These are phyloP conservation scores for Dichomitus squalens DNA, from an alignment of 1,284 basidiomycete genomes.

Conservation along the genomic window DNA sequence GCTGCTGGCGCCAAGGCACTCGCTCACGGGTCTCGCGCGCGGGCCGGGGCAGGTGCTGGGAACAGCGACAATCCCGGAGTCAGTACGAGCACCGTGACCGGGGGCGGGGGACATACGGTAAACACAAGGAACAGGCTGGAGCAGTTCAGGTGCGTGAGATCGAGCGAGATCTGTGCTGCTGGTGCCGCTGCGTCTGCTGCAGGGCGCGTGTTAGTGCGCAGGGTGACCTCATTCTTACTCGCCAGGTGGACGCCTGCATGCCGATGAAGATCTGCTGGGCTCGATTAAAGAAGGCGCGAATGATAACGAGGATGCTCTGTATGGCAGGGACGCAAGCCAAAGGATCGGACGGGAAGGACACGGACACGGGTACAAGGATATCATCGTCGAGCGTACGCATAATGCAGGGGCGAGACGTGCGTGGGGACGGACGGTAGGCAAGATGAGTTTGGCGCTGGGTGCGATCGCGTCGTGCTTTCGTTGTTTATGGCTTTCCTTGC, in stretches of 20 bases:
- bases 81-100: not conserved
- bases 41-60: constrained; percentile 13
- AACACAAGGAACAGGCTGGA: constrained; percentile 28
- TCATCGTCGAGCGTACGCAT: not conserved
- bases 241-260: constrained; percentile 28
- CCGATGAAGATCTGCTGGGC: constrained; percentile 18
- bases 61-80: constrained; percentile 14
- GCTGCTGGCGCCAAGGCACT: constrained; percentile 8
- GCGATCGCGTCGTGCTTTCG: constrained; percentile 7
- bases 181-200: not conserved
- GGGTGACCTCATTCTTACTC: constrained; percentile 20
- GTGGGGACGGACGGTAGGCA: not conserved
- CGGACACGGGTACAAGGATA: not conserved
- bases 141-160: constrained; percentile 32
- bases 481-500: constrained; percentile 4
- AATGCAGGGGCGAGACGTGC: not conserved
- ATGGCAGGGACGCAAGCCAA: not conserved
- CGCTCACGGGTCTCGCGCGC: constrained; percentile 24
- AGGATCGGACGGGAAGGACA: not conserved
- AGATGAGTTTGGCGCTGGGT: not conserved
- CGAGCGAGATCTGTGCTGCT: constrained; percentile 9
- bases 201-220: not conserved
- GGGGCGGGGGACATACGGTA: constrained; percentile 11
- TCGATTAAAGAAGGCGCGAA: not conserved
- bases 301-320: not conserved